A percentile compares a stretch with the other conserved stretches of the same genome.
Conservation (phyloP, 2,329 filamentous ascomycete species). For the Raffaelea arxii region DNA sequence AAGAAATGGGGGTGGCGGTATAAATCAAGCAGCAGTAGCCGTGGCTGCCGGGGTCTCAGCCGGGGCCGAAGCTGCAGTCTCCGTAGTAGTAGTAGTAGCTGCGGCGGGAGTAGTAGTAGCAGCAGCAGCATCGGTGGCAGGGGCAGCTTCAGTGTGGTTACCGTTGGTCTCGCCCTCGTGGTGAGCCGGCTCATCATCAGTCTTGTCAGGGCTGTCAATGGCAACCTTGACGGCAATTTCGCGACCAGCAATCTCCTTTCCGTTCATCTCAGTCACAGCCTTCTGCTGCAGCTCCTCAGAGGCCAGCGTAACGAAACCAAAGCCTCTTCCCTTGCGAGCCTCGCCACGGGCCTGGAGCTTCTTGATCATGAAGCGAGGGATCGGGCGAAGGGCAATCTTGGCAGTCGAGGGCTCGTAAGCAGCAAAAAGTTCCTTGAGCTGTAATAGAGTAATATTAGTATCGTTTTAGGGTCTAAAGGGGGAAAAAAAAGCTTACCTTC, state of each 20-base stretch:
- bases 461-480: background rate
- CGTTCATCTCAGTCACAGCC: slow-evolving; percentile 97
- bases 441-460: background rate
- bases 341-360: slow-evolving; percentile 98
- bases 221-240: slow-evolving; percentile 99
- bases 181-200: slow-evolving; percentile 68
- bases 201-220: slow-evolving; percentile 98
- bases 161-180: slow-evolving; percentile 32
- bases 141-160: slow-evolving; percentile 26
- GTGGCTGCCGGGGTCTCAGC: no score
- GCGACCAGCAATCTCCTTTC: slow-evolving; percentile 96
- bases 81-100: no score
- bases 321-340: slow-evolving; percentile 96
- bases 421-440: slow-evolving; percentile 97
- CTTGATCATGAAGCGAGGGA: slow-evolving; percentile 99
- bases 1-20: background rate
- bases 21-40: slow-evolving; percentile 23
- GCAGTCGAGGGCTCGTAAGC: slow-evolving; percentile 87
- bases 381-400: slow-evolving; percentile 97
- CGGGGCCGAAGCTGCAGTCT: no score
- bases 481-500: slow-evolving; percentile 51
- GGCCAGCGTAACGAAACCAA: slow-evolving; percentile 93
- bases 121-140: slow-evolving; percentile 13
- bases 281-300: slow-evolving; percentile 96
- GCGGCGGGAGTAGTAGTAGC: no score